Evolutionary conservation across 768 basidiomycete species (phyloP).

Genomic region (Trametes punicea): DNA sequence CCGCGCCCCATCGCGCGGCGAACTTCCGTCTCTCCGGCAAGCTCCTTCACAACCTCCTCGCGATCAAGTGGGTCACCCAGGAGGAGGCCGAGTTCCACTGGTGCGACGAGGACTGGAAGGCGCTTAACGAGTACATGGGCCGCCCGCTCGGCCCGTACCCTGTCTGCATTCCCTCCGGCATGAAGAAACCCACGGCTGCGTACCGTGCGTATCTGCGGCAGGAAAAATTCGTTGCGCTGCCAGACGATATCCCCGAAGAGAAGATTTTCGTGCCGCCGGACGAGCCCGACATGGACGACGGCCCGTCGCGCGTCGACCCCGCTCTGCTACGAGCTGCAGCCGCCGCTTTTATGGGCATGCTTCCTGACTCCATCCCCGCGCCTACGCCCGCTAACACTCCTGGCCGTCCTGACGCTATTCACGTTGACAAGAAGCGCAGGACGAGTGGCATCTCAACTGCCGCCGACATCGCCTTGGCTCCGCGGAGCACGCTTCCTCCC

Average conservation of each 20-base stretch:
- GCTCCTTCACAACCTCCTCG: constrained; percentile 27
- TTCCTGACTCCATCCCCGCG: not conserved
- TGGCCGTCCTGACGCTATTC: not conserved
- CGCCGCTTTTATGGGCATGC: not conserved
- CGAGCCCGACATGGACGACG: constrained; percentile 24
- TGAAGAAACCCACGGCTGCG: constrained; percentile 24
- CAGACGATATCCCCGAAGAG: constrained; percentile 24
- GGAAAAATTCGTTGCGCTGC: constrained; percentile 3
- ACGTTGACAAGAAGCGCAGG: constrained; percentile 12
- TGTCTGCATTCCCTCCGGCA: constrained; percentile 14
- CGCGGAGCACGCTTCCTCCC: constrained; percentile 1
- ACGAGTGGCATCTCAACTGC: not conserved
- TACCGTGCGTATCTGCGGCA: constrained; percentile 22
- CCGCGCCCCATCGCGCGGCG: not conserved
- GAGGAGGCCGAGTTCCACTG: constrained; percentile 26
- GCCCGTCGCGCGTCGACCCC: constrained; percentile 3
- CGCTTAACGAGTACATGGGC: constrained; percentile 21
- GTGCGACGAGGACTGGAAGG: constrained; percentile 20
- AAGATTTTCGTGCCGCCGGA: constrained; percentile 27
- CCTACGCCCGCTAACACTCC: not conserved
- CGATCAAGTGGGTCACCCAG: constrained; percentile 27
- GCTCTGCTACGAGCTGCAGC: not conserved
- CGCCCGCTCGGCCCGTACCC: constrained; percentile 27
- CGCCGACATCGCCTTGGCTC: not conserved
- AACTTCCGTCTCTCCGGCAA: constrained; percentile 19